Conservation (phyloP, 345 rosid genomes). For the Citrus sinensis region DVS_A1.0 CM039166.1:11392001-11392500, state of each 20-base stretch:
- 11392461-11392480: conserved; percentile 37
- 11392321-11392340: conserved; percentile 46
- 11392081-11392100: no score
- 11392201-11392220: neutral
- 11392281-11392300: conserved; percentile 58
- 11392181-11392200: no score
- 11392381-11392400: neutral
- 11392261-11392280: conserved; percentile 82
- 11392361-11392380: neutral
- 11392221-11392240: neutral
- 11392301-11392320: conserved; percentile 53
- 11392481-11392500: conserved; percentile 29
- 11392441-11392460: conserved; percentile 26
- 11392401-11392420: neutral
- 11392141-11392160: no score
- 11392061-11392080: no score
- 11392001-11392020: neutral
- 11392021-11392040: neutral
- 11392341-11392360: neutral
- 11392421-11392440: conserved; percentile 39
- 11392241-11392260: conserved; percentile 51
- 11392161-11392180: no score
- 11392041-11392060: neutral
- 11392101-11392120: no score
- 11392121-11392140: no score